These are phyloP conservation scores for Fomitopsis pulvina DNA, from an alignment of 768 basidiomycete species.

Conservation along the genomic window DNA sequence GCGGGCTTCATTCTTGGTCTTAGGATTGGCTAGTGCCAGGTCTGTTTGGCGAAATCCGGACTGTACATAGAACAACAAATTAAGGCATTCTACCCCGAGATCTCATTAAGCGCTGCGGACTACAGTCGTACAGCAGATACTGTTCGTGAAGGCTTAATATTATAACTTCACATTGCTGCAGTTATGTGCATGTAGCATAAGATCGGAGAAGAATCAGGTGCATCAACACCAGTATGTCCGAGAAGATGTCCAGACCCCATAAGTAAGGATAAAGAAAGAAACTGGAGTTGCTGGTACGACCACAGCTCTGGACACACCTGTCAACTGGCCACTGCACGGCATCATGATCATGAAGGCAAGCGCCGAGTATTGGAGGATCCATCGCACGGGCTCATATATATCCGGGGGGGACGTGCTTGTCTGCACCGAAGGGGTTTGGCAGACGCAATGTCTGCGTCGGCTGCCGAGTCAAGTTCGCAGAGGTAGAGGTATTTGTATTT, in stretches of 20 bases:
- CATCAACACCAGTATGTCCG: no score
- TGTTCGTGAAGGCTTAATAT: no score
- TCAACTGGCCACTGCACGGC: background rate
- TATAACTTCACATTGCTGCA: no score
- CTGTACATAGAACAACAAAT: no score
- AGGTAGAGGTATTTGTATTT: background rate
- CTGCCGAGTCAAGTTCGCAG: constrained; percentile 13
- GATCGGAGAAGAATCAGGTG: no score
- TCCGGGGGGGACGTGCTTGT: background rate
- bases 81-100: background rate
- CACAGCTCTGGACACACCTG: background rate
- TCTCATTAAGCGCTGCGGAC: background rate
- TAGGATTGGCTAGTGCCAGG: constrained; percentile 69
- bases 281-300: background rate
- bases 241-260: background rate
- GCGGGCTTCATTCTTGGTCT: constrained; percentile 80
- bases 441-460: constrained; percentile 1
- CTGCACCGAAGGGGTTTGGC: constrained; percentile 14
- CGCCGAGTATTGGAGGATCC: no score
- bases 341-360: no score
- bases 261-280: background rate
- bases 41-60: no score
- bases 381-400: background rate
- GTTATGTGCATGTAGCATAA: no score
- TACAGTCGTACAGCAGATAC: no score